Conservation (phyloP, 768 basidiomycete species). For the Phlegmacium glaucopus region DNA sequence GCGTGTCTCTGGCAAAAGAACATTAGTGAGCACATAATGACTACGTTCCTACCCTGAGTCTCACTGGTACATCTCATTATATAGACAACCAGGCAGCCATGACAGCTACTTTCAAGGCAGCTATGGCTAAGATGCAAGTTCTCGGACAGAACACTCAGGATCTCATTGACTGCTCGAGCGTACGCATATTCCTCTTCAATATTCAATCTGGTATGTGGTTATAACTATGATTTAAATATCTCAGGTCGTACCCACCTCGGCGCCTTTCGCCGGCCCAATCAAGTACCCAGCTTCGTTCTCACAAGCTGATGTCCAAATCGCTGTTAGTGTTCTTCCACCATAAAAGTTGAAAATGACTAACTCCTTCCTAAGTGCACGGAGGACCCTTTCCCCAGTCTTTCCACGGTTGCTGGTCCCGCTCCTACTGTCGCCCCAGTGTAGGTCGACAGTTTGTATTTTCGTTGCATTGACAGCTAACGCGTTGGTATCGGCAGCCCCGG, state of each 20-base stretch:
- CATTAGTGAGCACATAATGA: slow-evolving; percentile 10
- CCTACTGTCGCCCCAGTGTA: slow-evolving; percentile 3
- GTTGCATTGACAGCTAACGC: not conserved
- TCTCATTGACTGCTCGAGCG: slow-evolving; percentile 31
- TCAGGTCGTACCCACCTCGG: slow-evolving; percentile 11
- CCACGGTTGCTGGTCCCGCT: slow-evolving; percentile 6
- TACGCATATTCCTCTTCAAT: too few species aligned
- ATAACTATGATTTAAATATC: not conserved
- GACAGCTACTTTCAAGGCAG: slow-evolving; percentile 19
- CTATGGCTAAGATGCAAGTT: slow-evolving; percentile 30
- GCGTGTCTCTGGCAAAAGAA: slow-evolving; percentile 15
- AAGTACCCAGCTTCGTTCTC: slow-evolving; percentile 19
- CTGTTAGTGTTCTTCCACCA: not conserved
- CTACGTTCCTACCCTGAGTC: not conserved
- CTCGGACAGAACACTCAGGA: slow-evolving; percentile 23
- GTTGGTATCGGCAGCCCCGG: too few species aligned
- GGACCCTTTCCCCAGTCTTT: slow-evolving; percentile 4
- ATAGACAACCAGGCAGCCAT: slow-evolving; percentile 21
- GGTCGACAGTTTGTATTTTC: not conserved
- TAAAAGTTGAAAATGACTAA: not conserved
- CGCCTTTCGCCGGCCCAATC: slow-evolving; percentile 9
- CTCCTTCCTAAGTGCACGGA: slow-evolving; percentile 1
- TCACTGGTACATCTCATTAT: not conserved
- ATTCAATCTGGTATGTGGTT: not conserved
- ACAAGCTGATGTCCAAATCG: slow-evolving; percentile 15